These are phyloP conservation scores for Brassica incana DNA, from an alignment of 345 rosid genomes.

Conservation along the genomic window DNA sequence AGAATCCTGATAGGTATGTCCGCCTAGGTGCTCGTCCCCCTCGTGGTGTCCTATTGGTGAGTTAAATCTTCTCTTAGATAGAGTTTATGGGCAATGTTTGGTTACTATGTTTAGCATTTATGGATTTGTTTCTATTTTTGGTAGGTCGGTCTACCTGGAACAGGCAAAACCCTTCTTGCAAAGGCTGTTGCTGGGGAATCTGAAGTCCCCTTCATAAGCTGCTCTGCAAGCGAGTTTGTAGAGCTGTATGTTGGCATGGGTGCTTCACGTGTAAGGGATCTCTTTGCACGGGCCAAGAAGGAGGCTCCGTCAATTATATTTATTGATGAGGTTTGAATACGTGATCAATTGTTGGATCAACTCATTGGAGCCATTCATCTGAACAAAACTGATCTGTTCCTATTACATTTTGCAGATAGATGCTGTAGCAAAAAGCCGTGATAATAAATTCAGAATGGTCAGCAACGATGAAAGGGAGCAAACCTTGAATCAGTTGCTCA, in stretches of 20 bases:
- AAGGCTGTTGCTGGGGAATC: conserved; percentile 98
- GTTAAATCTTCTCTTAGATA: conserved; percentile 26
- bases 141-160: conserved; percentile 97
- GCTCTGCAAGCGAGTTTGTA: conserved; percentile 96
- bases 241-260: conserved; percentile 98
- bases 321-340: conserved; percentile 74
- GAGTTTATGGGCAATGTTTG: not conserved
- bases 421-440: conserved; percentile 98
- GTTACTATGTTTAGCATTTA: not conserved
- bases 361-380: not conserved
- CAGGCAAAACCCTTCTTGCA: conserved; percentile 92
- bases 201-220: conserved; percentile 92
- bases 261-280: conserved; percentile 95
- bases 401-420: conserved; percentile 63
- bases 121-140: conserved; percentile 33
- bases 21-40: conserved; percentile 98
- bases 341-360: conserved; percentile 1
- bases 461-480: conserved; percentile 98
- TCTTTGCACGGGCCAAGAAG: conserved; percentile 94
- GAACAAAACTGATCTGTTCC: not conserved
- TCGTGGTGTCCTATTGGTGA: conserved; percentile 91
- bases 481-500: conserved; percentile 93
- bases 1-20: conserved; percentile 79
- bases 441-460: conserved; percentile 80
- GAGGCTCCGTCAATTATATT: conserved; percentile 95